Conservation (phyloP, 139 green algal species). For the Diplosphaera chodatii region DNA sequence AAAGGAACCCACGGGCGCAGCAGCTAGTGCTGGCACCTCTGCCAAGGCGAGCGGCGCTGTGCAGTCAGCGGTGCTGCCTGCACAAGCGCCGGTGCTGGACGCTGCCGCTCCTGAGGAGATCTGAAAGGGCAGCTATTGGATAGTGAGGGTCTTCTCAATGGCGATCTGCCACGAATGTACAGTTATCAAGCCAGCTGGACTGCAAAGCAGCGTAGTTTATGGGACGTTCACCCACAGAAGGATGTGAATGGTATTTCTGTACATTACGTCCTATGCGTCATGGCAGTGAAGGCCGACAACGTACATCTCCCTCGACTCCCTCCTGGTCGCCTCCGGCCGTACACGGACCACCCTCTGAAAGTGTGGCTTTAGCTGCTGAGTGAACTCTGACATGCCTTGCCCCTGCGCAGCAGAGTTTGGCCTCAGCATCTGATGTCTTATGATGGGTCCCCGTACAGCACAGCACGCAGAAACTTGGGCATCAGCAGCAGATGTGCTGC, state of each 20-base stretch:
- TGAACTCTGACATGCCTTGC: conserved; percentile 60
- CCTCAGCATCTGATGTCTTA: no score
- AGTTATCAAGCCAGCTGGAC: no score
- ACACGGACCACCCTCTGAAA: conserved; percentile 59
- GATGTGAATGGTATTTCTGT: no score
- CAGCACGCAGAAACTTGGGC: no score
- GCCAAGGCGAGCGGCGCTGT: background rate
- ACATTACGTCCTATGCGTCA: no score
- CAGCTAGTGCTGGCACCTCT: background rate
- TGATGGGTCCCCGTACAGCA: no score
- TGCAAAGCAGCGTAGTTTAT: no score
- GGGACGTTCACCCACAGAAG: no score
- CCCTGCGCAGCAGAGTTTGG: conserved; percentile 18
- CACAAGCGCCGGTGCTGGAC: background rate
- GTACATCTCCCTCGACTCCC: conserved; percentile 48
- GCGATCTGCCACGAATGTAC: no score
- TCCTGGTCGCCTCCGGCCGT: conserved; percentile 34
- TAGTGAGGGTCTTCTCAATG: no score
- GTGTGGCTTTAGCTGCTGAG: conserved; percentile 49
- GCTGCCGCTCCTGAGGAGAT: background rate
- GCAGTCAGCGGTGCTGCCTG: background rate
- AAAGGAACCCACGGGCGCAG: background rate
- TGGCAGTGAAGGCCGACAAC: conserved; percentile 24
- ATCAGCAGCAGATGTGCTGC: no score
- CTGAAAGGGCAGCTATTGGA: background rate